Conservation (phyloP, 1,284 basidiomycete species). For the Coriolopsis trogii region DNA sequence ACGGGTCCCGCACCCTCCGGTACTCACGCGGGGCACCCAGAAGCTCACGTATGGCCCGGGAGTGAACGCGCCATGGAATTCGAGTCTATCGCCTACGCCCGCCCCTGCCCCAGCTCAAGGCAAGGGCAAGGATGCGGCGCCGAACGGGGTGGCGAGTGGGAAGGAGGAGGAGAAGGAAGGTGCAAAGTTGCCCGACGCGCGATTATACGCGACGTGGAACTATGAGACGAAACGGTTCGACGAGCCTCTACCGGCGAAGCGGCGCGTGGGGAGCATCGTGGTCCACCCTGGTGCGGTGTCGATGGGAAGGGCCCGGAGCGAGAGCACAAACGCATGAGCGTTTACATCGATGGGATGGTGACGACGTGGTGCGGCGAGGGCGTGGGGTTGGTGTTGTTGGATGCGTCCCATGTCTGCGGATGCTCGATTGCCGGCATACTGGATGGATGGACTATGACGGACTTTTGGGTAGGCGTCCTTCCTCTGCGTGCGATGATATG, state of each 20-base stretch:
- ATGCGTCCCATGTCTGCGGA: no score
- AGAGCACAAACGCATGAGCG: conserved; percentile 28
- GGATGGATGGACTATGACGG: no score
- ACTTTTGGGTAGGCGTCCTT: no score
- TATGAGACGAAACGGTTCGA: conserved; percentile 67
- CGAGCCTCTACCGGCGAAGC: conserved; percentile 44
- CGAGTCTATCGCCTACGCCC: conserved; percentile 31
- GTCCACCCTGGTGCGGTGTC: conserved; percentile 14
- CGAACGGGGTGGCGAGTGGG: conserved; percentile 35
- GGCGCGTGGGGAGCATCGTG: conserved; percentile 34
- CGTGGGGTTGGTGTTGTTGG: no score
- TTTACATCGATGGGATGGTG: no score
- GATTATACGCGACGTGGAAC: conserved; percentile 75
- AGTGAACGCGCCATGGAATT: conserved; percentile 70
- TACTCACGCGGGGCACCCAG: conserved; percentile 56
- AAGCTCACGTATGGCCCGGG: conserved; percentile 64
- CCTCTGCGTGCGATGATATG: no score
- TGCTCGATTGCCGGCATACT: no score
- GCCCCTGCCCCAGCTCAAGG: conserved; percentile 36
- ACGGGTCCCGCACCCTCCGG: conserved; percentile 65
- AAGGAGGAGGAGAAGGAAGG: conserved; percentile 41
- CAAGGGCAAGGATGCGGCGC: conserved; percentile 39
- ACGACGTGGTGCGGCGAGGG: no score
- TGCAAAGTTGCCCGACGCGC: conserved; percentile 70
- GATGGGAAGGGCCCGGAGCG: conserved; percentile 28